Evolutionary conservation across 805 yeast genomes (phyloP), one percentile per base, ranked within the genome.

Genomic region (Teunomyces atbi): DNA sequence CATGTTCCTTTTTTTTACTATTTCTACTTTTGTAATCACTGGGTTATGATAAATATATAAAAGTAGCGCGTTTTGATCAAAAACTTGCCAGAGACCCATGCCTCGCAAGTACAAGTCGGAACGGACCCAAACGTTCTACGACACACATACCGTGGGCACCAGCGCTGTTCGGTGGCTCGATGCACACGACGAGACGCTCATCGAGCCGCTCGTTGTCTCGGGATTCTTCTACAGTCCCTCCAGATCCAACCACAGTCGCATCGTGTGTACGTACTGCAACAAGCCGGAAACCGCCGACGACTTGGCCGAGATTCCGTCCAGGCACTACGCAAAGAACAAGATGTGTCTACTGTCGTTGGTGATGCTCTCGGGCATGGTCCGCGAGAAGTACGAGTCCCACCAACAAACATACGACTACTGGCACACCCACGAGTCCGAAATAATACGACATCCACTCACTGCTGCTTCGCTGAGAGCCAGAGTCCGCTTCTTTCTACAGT

Each of bases 141-240:
- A 57, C 3, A 54, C 54, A 15, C 33, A 27, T n/a, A 11, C 32
- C n/a, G 30, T 26, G n/a, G 42, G 42, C 20, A 3, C 42, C 13
- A 28, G 18, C 8, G 23, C 20, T 30, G 45, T 51, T 15, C 45
- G 55, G 42, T 68, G 73, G 74, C 44, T 58, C 2, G 53, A 59
- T 20, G 11, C 18, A 13, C 35, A 38, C 20, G 42, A 45, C 5
- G 35, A 35, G 5, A 52, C 53, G 29, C 39, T 46, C 6, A 56
- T 63, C n/a, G 59, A 66, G 5, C 59, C 54, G 0, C 62, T 84
- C 68, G 83, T 83, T 1, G 68, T 68, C 41, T 73, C 79, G 15
- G 91, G 92, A 0, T 80, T 85, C 66, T 79, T 68, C 62, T 85
- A 67, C 60, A 73, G 76, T 41, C 90, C 82, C 27, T 66, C 70